Evolutionary conservation across 768 basidiomycete species (phyloP).

Genomic region (Mrakia hoshinonis): DNA sequence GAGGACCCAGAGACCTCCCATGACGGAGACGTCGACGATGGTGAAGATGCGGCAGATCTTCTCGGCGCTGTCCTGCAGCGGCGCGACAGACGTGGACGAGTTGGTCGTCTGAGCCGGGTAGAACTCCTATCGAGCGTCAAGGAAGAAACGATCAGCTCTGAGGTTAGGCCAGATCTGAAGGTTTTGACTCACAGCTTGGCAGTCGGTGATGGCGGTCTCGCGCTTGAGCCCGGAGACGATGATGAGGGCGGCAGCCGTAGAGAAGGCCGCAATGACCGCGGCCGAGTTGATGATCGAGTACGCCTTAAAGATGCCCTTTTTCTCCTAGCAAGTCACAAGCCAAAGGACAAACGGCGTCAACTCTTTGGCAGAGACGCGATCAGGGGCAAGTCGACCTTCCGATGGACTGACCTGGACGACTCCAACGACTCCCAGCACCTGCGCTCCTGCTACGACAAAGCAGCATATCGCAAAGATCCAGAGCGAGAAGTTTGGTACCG

Average conservation of each 20-base stretch:
- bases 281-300: conserved; percentile 50
- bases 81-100: conserved; percentile 17
- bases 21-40: conserved; percentile 85
- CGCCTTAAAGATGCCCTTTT: conserved; percentile 37
- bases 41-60: conserved; percentile 81
- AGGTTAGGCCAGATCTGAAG: not conserved
- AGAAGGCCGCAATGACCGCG: conserved; percentile 54
- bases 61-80: conserved; percentile 40
- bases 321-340: conserved; percentile 34
- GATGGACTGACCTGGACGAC: conserved; percentile 57
- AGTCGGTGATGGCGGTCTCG: conserved; percentile 57
- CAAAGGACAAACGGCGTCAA: not conserved
- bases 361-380: not conserved
- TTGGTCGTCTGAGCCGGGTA: conserved; percentile 6
- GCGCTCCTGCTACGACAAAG: conserved; percentile 65
- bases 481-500: conserved; percentile 66
- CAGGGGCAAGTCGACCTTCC: not conserved
- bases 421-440: conserved; percentile 76
- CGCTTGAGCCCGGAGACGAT: conserved; percentile 72
- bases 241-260: conserved; percentile 70
- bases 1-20: conserved; percentile 79
- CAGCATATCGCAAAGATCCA: conserved; percentile 66
- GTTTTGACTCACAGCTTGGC: conserved; percentile 39
- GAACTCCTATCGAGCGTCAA: not conserved
- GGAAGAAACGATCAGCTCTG: conserved; percentile 24